Base-by-base conservation (phyloP, 495 filamentous ascomycete genomes). In the Tuber brumale region DNA sequence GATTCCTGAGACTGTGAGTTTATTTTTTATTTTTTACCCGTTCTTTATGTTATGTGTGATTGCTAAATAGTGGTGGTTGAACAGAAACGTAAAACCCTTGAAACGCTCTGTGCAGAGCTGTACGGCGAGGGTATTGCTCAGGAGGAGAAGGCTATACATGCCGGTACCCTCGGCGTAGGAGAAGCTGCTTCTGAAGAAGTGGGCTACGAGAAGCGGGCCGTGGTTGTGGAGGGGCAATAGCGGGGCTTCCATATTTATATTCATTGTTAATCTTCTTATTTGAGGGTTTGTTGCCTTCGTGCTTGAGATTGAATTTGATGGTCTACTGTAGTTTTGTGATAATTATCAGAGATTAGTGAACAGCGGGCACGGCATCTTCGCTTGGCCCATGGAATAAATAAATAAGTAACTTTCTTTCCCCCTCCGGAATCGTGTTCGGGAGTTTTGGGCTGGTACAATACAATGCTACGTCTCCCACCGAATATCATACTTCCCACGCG, bases 1-100 rank as follows among this genome's bases (percentile, higher is more conserved):
- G 69, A 90, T 94, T 69, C 92, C 92, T 0, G 92, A 94, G 85
- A 93, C 91, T 2, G 78, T 80, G 73, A 70, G 78, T 73, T 71
- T 31, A 21, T 27, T 48, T 46, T n/a, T n/a, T 37, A 19, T 48
- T 46, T n/a, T n/a, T 37, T 27, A n/a, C n/a, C 51, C 51, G 9
- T 31, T 61, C 16, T 31, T 3, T 31, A 61, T 16, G 0, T 27
- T 16, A 31, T 31, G 12, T 31, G 12, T 61, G 9, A 16, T 0
- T 31, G 51, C 51, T 61, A 31, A 61, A 16, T 31, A 0, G n/a
- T 61, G 51, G 14, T 16, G 8, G 14, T 6, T 9, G 16, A 39
- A 45, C n/a, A 80, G 78, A 93, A 92, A 85, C 87, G 91, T 5
- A 87, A 89, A 82, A 92, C 89, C 0, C 84, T 90, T 43, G 89